A percentile compares a stretch with the other conserved stretches of the same genome.
Evolutionary conservation across 805 yeast genomes (phyloP).

Genomic region (Pichia cabralensis): DNA sequence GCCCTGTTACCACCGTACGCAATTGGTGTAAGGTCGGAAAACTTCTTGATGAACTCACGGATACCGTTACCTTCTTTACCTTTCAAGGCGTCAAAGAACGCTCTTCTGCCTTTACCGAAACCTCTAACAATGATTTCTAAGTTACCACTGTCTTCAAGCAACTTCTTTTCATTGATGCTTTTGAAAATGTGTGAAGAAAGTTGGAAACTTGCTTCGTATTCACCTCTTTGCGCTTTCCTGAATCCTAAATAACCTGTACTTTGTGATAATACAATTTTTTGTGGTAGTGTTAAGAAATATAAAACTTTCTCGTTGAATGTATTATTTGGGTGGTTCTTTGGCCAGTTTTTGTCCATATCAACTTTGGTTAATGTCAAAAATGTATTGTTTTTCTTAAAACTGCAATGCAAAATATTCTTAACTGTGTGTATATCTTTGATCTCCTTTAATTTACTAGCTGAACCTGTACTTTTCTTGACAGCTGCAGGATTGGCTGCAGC

Average conservation of each 20-base stretch:
- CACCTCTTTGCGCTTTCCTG: conserved; percentile 81
- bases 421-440: conserved; percentile 27
- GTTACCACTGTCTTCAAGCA: conserved; percentile 32
- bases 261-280: conserved; percentile 56
- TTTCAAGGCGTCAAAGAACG: conserved; percentile 70
- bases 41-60: conserved; percentile 54
- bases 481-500: conserved; percentile 13
- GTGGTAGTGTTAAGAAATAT: conserved; percentile 71
- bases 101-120: conserved; percentile 84
- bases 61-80: conserved; percentile 81
- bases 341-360: conserved; percentile 51
- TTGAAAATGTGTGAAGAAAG: conserved; percentile 66
- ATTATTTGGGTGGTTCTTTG: conserved; percentile 43
- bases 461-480: no score
- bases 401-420: conserved; percentile 65
- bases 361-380: conserved; percentile 66
- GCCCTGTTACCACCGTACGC: conserved; percentile 90
- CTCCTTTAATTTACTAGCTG: no score
- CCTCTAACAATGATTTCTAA: conserved; percentile 72
- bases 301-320: conserved; percentile 62
- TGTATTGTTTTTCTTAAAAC: conserved; percentile 76
- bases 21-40: conserved; percentile 72
- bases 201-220: conserved; percentile 88
- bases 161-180: conserved; percentile 47
- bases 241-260: conserved; percentile 86